A percentile compares a stretch with the other conserved stretches of the same genome.
phyloP scores from a whole-genome alignment of 2,329 filamentous ascomycete genomes.

The Trichoderma pleuroti region DNA sequence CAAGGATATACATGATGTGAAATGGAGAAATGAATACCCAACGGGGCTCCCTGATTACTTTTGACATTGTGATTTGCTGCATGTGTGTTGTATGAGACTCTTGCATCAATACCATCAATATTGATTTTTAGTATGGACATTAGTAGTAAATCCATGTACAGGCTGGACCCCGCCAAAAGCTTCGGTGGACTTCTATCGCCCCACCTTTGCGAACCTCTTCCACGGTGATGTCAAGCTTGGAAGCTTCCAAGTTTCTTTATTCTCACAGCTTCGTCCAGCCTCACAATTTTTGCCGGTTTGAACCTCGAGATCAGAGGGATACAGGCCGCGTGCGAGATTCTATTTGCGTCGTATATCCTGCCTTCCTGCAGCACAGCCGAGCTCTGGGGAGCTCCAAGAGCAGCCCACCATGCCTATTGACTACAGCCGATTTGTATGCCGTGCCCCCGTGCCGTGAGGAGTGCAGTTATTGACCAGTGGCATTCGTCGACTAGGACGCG shows the following conservation, averaged over 20 bases:
- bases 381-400: constrained; percentile 12
- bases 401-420: constrained; percentile 46
- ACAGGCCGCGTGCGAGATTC: not conserved
- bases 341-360: not conserved
- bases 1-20: not conserved
- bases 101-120: not conserved
- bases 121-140: too few species aligned
- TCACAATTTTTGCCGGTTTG: not conserved
- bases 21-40: not conserved
- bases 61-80: not conserved
- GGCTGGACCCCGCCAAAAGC: constrained; percentile 9
- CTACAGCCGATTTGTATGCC: constrained; percentile 66
- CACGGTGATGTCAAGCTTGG: not conserved
- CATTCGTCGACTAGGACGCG: constrained; percentile 57
- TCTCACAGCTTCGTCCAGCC: not conserved
- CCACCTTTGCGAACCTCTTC: constrained; percentile 9
- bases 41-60: not conserved
- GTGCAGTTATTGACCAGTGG: not conserved
- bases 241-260: not conserved
- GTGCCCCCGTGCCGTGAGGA: not conserved
- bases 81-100: not conserved
- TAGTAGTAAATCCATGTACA: not conserved
- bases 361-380: not conserved
- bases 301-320: not conserved
- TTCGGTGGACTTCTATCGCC: constrained; percentile 15